Evolutionary conservation across 1,139 yeast genomes (phyloP), one percentile per base, ranked within the genome.

Genomic region (Lodderomyces elongisporus): DNA sequence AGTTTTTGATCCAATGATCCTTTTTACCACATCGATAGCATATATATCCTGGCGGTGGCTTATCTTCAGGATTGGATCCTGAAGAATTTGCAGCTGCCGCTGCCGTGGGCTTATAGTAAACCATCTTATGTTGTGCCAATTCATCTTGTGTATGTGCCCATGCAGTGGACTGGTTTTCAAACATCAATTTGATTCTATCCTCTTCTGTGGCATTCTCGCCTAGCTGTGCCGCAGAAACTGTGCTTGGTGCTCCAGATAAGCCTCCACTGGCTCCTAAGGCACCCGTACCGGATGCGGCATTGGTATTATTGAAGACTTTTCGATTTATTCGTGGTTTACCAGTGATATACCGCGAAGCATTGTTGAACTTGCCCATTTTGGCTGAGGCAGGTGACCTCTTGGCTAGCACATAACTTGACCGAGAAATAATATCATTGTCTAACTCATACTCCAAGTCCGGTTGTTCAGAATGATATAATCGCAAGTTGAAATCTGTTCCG

Each of bases 21-120:
- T 88, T 85, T 31, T 85, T 88, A 33, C 98, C 98, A 64, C 99
- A 91, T 54, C 96, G 72, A 56, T 91, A 89, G 56, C 98, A 91
- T 52, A 89, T 82, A 51, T 91, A 91, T 1, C 95, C 95, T 3
- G 95, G 91, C 1, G 98, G 98, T 4, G 96, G 96, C 5, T 84
- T 77, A 44, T 81, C 84, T 44, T 77, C 89, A 10, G 9, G 7
- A 29, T 21, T 29, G 9, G 16, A 7, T 6, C 16, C 17, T 27
- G 56, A n/a, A 10, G 9, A 8, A 29, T 21, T 29, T 6, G 16
- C 18, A 8, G 28, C 17, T 27, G 56, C 65, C 8, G 34, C 17
- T 3, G 25, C 29, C 20, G 70, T 56, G 9, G 70, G 73, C 41
- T 74, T 76, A 43, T 62, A 59, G 41, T 70, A 79, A 3, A 82